These are phyloP conservation scores for Ganoderma sinense DNA, from an alignment of 1,284 basidiomycete genomes.

Conservation along the genomic window DNA sequence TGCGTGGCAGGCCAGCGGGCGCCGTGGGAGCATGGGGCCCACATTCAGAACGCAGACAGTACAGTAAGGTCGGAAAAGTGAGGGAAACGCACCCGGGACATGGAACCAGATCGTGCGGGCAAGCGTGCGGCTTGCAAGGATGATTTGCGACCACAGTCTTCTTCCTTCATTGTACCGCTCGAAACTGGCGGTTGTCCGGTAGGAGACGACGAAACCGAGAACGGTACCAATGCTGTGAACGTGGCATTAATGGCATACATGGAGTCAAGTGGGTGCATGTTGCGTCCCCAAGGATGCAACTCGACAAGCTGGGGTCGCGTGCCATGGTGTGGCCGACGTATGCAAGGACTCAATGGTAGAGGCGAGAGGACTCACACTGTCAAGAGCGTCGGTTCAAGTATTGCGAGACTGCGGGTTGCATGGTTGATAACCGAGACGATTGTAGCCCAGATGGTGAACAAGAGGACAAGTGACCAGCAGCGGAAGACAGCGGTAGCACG, in stretches of 20 bases:
- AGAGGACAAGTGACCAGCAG: constrained; percentile 72
- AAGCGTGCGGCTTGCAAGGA: constrained; percentile 64
- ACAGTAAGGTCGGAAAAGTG: not conserved
- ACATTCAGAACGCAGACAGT: constrained; percentile 14
- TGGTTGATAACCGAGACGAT: constrained; percentile 59
- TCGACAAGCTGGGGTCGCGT: not conserved
- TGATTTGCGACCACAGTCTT: constrained; percentile 73
- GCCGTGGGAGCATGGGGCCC: not conserved
- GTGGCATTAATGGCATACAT: constrained; percentile 9
- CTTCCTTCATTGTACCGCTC: constrained; percentile 80
- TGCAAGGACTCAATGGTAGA: not conserved
- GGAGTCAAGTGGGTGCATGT: not conserved
- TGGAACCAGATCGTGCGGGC: constrained; percentile 71
- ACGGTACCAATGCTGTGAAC: constrained; percentile 63
- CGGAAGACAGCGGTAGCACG: constrained; percentile 70
- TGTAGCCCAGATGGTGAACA: constrained; percentile 68
- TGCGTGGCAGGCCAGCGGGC: not conserved
- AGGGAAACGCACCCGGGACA: constrained; percentile 53
- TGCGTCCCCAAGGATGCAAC: constrained; percentile 10
- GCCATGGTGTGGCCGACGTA: not conserved
- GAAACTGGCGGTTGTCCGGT: constrained; percentile 78
- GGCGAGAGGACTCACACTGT: constrained; percentile 57
- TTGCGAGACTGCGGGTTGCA: constrained; percentile 50
- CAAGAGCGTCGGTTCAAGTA: constrained; percentile 61
- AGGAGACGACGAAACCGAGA: constrained; percentile 71